Evolutionary conservation across 2,329 filamentous ascomycete species (phyloP).

Genomic region (Fusarium guadeloupense): DNA sequence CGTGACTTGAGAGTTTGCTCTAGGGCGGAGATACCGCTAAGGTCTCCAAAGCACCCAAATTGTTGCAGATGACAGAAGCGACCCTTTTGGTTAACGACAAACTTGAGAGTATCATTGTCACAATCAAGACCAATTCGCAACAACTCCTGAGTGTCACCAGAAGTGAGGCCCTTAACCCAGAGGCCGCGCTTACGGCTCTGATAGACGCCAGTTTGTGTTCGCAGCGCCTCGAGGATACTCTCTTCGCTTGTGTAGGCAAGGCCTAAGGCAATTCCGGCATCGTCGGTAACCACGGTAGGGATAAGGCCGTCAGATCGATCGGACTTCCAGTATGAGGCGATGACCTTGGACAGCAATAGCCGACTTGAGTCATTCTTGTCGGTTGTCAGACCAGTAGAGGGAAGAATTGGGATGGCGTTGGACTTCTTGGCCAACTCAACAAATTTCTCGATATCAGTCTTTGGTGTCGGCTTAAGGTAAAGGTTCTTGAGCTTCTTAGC

Average conservation of each 20-base stretch:
- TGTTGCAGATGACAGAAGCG: conserved; percentile 95
- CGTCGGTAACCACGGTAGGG: conserved; percentile 90
- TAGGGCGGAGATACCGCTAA: conserved; percentile 81
- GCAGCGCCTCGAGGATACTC: conserved; percentile 86
- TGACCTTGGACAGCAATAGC: conserved; percentile 70
- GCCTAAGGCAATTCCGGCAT: conserved; percentile 83
- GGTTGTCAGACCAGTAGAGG: conserved; percentile 74
- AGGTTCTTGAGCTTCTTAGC: conserved; percentile 57
- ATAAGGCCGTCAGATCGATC: conserved; percentile 86
- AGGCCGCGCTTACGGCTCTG: conserved; percentile 94
- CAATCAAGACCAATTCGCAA: conserved; percentile 88
- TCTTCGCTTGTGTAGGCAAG: conserved; percentile 94
- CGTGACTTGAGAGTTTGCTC: conserved; percentile 87
- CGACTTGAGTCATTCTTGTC: conserved; percentile 68
- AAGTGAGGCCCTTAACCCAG: conserved; percentile 96
- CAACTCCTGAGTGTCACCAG: conserved; percentile 91
- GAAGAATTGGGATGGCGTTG: conserved; percentile 76
- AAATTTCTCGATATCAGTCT: conserved; percentile 57
- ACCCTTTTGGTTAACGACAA: conserved; percentile 89
- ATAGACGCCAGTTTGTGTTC: conserved; percentile 84
- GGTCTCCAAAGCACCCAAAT: conserved; percentile 89
- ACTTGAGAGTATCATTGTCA: conserved; percentile 90
- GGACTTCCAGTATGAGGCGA: conserved; percentile 79
- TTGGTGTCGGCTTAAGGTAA: conserved; percentile 62
- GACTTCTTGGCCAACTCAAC: conserved; percentile 59